These are phyloP conservation scores for Crocinoboletus sp. DNA, from an alignment of 1,284 basidiomycete genomes.

Conservation along the genomic window DNA sequence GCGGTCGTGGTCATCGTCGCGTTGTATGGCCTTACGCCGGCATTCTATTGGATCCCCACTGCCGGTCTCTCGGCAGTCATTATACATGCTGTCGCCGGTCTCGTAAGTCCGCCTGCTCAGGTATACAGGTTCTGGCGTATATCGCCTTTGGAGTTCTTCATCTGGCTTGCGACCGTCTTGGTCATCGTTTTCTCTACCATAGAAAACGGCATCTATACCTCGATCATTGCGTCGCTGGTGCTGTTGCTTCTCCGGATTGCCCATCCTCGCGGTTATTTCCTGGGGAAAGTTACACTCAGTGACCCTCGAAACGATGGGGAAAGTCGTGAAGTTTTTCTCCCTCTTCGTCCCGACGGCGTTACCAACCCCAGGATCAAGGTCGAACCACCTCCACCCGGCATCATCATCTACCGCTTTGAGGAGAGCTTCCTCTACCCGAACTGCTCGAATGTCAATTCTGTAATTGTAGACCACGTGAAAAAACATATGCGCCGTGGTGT, in stretches of 20 bases:
- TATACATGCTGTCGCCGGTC: slow-evolving; percentile 92
- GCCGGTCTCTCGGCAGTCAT: slow-evolving; percentile 88
- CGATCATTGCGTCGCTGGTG: slow-evolving; percentile 75
- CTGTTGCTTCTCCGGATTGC: slow-evolving; percentile 91
- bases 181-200: slow-evolving; percentile 87
- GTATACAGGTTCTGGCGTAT: slow-evolving; percentile 95
- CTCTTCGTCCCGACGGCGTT: slow-evolving; percentile 60
- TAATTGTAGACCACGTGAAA: slow-evolving; percentile 82
- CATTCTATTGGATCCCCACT: slow-evolving; percentile 85
- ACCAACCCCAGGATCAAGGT: slow-evolving; percentile 73
- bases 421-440: slow-evolving; percentile 96
- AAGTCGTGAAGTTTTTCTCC: slow-evolving; percentile 82
- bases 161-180: slow-evolving; percentile 86
- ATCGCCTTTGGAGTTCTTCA: slow-evolving; percentile 90
- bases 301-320: slow-evolving; percentile 31
- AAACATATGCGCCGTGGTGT: slow-evolving; percentile 70
- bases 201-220: slow-evolving; percentile 94
- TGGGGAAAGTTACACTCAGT: slow-evolving; percentile 65
- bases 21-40: slow-evolving; percentile 87
- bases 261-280: slow-evolving; percentile 88
- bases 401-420: slow-evolving; percentile 92
- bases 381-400: slow-evolving; percentile 76
- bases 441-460: slow-evolving; percentile 72
- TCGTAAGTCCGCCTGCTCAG: slow-evolving; percentile 85
- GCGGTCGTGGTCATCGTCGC: slow-evolving; percentile 91